Evolutionary conservation across 2,329 filamentous ascomycete genomes (phyloP).

Genomic region (Monosporascus sp.): DNA sequence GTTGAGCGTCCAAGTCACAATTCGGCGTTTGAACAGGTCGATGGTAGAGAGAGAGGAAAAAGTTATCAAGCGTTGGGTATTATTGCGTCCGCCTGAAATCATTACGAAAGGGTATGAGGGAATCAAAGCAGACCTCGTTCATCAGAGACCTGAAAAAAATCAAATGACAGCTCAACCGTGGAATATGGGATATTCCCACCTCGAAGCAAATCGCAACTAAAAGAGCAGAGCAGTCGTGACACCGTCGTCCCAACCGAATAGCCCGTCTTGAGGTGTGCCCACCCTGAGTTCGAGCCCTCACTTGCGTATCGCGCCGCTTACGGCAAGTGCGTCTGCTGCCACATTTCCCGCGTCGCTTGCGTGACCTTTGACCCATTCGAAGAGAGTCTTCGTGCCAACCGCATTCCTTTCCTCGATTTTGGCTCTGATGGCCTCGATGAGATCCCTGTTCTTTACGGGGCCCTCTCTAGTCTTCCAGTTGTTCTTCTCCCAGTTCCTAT

Average conservation of each 20-base stretch:
- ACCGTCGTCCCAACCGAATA: not conserved
- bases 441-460: slow-evolving; percentile 80
- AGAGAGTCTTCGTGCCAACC: slow-evolving; percentile 57
- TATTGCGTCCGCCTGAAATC: too few species aligned
- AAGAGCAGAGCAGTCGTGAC: not conserved
- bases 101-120: too few species aligned
- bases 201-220: not conserved
- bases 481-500: slow-evolving; percentile 66
- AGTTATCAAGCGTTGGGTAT: too few species aligned
- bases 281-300: not conserved
- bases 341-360: slow-evolving; percentile 66
- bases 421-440: slow-evolving; percentile 66
- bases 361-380: slow-evolving; percentile 91
- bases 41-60: too few species aligned
- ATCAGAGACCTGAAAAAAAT: too few species aligned
- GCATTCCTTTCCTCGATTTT: slow-evolving; percentile 65
- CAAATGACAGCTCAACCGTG: too few species aligned
- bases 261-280: not conserved
- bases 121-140: too few species aligned
- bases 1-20: too few species aligned
- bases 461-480: slow-evolving; percentile 70
- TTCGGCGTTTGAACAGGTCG: too few species aligned
- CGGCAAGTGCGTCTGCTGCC: slow-evolving; percentile 74
- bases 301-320: slow-evolving; percentile 48
- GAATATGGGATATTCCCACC: too few species aligned